Percentiles rank a stretch among this genome's conserved stretches.
These are phyloP conservation scores for Lepidium sativum DNA, from an alignment of 345 rosid genomes.

Conservation along the genomic window DNA sequence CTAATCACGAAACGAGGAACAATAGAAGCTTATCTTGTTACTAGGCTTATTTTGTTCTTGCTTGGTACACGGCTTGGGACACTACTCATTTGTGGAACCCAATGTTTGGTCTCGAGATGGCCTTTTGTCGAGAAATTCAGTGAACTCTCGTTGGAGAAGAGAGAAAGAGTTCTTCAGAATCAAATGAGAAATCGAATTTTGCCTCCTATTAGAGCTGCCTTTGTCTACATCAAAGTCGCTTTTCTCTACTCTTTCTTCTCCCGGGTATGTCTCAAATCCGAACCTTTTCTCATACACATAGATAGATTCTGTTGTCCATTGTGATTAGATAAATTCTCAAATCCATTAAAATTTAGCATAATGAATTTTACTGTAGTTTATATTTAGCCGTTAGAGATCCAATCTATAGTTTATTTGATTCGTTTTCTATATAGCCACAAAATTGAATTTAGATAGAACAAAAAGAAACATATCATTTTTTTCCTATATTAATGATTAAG, in stretches of 20 bases:
- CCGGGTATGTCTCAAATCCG: constrained; percentile 33
- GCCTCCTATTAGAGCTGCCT: constrained; percentile 45
- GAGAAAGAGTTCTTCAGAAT: constrained; percentile 50
- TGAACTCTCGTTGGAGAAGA: constrained; percentile 38
- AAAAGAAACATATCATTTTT: too few species aligned
- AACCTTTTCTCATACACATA: background rate
- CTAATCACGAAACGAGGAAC: constrained; percentile 15
- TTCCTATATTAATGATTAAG: too few species aligned
- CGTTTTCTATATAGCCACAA: too few species aligned
- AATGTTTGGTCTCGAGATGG: constrained; percentile 38
- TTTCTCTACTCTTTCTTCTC: constrained; percentile 48
- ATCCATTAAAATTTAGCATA: too few species aligned
- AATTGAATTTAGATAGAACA: too few species aligned
- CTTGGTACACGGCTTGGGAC: constrained; percentile 71
- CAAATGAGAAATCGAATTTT: constrained; percentile 39
- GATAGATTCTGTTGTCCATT: too few species aligned
- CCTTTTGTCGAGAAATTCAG: constrained; percentile 45
- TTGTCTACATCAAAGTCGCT: constrained; percentile 32
- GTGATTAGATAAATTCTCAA: too few species aligned
- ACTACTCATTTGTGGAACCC: constrained; percentile 52
- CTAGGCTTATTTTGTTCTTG: constrained; percentile 35
- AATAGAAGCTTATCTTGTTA: constrained; percentile 14
- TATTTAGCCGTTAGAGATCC: too few species aligned
- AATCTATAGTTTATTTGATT: too few species aligned
- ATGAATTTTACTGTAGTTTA: too few species aligned